phyloP scores from a whole-genome alignment of 495 filamentous ascomycete species.

The Pseudevernia furfuracea region DNA sequence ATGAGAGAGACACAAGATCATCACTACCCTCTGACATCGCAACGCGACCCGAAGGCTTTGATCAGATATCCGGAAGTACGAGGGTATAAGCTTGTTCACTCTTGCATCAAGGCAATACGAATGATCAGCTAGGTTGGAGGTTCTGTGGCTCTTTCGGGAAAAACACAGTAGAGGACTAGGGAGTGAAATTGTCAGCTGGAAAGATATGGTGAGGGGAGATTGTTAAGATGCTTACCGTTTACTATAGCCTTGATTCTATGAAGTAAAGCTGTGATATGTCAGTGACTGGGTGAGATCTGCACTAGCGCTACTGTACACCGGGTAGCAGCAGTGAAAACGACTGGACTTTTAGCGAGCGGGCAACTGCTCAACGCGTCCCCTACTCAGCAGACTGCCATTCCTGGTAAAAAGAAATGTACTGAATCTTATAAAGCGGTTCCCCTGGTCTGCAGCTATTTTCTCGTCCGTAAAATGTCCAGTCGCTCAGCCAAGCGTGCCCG shows the following conservation, averaged over 20 bases:
- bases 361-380: no score
- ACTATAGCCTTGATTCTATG: not conserved
- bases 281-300: not conserved
- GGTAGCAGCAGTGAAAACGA: no score
- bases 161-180: not conserved
- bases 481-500: not conserved
- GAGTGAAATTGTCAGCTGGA: not conserved
- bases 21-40: not conserved
- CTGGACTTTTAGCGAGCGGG: no score
- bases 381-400: no score
- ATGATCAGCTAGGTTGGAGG: not conserved
- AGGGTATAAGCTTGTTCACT: not conserved
- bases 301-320: no score
- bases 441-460: not conserved
- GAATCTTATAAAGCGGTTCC: no score
- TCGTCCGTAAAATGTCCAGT: not conserved
- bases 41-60: not conserved
- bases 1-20: no score
- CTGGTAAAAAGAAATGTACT: no score
- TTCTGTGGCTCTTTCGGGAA: not conserved
- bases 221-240: not conserved
- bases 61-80: not conserved
- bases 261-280: not conserved
- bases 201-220: not conserved
- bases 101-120: not conserved